These are phyloP conservation scores for Plenodomus biglobosus DNA, from an alignment of 2,329 filamentous ascomycete genomes.

Conservation along the genomic window DNA sequence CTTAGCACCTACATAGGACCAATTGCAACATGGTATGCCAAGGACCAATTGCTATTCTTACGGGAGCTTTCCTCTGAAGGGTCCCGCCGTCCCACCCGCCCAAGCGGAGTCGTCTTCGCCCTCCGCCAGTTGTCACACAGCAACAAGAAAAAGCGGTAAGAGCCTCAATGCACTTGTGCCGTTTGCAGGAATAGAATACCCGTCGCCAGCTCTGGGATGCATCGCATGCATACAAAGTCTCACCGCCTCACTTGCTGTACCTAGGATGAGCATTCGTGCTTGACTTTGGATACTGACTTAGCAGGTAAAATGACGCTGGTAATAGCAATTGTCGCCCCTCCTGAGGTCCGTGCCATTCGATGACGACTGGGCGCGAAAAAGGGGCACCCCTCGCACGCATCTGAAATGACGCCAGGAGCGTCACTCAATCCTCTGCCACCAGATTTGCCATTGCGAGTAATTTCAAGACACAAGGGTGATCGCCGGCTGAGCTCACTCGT, in stretches of 20 bases:
- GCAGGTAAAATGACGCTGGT: slow-evolving; percentile 6
- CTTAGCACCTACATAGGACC: slow-evolving; percentile 12
- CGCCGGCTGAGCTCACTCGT: slow-evolving; percentile 34
- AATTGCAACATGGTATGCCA: slow-evolving; percentile 33
- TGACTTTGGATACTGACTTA: slow-evolving; percentile 23
- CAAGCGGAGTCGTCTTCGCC: slow-evolving; percentile 15
- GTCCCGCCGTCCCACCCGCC: slow-evolving; percentile 23
- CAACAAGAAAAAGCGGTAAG: slow-evolving; percentile 41
- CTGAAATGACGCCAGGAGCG: slow-evolving; percentile 25
- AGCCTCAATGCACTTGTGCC: slow-evolving; percentile 25
- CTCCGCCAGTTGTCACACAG: slow-evolving; percentile 22
- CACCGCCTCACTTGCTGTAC: slow-evolving; percentile 34
- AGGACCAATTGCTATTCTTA: slow-evolving; percentile 27
- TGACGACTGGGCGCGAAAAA: slow-evolving; percentile 32
- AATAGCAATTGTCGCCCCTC: slow-evolving; percentile 8
- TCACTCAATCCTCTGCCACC: slow-evolving; percentile 22
- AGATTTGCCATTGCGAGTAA: slow-evolving; percentile 29
- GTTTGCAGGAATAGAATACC: slow-evolving; percentile 32
- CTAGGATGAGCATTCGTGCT: slow-evolving; percentile 3
- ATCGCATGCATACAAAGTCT: slow-evolving; percentile 21
- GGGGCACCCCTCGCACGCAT: slow-evolving; percentile 19
- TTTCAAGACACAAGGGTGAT: slow-evolving; percentile 32
- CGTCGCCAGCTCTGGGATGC: slow-evolving; percentile 23
- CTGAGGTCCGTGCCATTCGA: slow-evolving; percentile 19
- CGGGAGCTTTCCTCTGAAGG: slow-evolving; percentile 16